These are phyloP conservation scores for Scolecobasidium constrictum DNA, from an alignment of 2,329 filamentous ascomycete genomes.

Conservation along the genomic window DNA sequence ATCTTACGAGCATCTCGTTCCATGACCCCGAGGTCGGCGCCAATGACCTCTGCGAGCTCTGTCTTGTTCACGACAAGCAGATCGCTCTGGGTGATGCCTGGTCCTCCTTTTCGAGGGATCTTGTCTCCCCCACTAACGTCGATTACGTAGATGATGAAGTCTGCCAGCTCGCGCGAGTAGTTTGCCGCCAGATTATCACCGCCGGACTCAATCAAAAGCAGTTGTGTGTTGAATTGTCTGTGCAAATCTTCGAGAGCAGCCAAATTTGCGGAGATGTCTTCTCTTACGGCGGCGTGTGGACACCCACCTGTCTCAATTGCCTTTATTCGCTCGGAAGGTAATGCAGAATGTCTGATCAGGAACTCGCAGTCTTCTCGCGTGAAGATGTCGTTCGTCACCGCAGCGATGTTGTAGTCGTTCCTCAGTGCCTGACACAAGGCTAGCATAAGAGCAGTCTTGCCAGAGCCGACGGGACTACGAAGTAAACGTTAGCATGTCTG, in stretches of 20 bases:
- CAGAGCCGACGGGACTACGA: slow-evolving; percentile 79
- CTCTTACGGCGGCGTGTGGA: slow-evolving; percentile 90
- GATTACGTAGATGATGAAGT: slow-evolving; percentile 98
- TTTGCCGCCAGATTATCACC: slow-evolving; percentile 97
- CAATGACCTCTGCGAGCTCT: slow-evolving; percentile 80
- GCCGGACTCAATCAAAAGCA: slow-evolving; percentile 89
- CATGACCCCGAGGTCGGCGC: slow-evolving; percentile 87
- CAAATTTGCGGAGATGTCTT: slow-evolving; percentile 92
- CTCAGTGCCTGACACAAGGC: slow-evolving; percentile 80
- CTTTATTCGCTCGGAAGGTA: slow-evolving; percentile 72
- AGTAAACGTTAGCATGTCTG: neutral
- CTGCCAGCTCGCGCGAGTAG: slow-evolving; percentile 87
- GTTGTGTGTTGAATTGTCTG: slow-evolving; percentile 63
- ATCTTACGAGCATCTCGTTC: slow-evolving; percentile 90
- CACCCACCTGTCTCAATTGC: slow-evolving; percentile 98
- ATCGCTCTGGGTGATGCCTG: slow-evolving; percentile 94
- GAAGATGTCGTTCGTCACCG: slow-evolving; percentile 98
- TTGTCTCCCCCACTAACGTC: slow-evolving; percentile 96
- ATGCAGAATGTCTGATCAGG: slow-evolving; percentile 73
- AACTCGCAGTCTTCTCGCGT: slow-evolving; percentile 97
- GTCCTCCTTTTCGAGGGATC: slow-evolving; percentile 89
- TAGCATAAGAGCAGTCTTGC: slow-evolving; percentile 95
- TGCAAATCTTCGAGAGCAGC: slow-evolving; percentile 86
- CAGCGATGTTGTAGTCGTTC: slow-evolving; percentile 72
- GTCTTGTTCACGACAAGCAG: slow-evolving; percentile 95